These are phyloP conservation scores for Diutina neorugosa DNA, from an alignment of 1,139 yeast genomes.

Conservation along the genomic window DNA sequence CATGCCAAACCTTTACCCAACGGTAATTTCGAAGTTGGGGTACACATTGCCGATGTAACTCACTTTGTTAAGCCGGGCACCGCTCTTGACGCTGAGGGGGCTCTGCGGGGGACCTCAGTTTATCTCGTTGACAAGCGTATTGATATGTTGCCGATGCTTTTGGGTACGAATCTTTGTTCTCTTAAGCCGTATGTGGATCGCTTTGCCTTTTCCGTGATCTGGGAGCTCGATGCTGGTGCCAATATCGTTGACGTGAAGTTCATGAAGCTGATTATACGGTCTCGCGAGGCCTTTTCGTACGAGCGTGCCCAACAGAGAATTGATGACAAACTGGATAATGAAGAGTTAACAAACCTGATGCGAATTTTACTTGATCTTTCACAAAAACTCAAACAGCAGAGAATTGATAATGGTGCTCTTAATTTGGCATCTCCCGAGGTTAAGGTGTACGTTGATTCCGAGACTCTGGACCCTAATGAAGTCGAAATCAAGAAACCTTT, in stretches of 20 bases:
- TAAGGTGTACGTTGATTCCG: constrained; percentile 92
- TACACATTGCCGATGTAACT: constrained; percentile 97
- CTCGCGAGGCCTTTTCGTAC: constrained; percentile 91
- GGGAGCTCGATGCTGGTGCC: constrained; percentile 88
- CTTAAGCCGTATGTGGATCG: constrained; percentile 91
- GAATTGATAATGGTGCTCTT: constrained; percentile 92
- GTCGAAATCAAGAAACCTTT: constrained; percentile 82
- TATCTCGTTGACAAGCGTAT: constrained; percentile 97
- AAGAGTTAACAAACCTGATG: constrained; percentile 84
- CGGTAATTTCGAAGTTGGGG: constrained; percentile 95
- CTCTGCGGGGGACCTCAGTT: constrained; percentile 93
- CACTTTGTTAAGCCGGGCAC: constrained; percentile 93
- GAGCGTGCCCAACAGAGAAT: constrained; percentile 88
- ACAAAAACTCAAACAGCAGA: constrained; percentile 68
- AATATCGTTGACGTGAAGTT: constrained; percentile 72
- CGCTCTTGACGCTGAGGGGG: constrained; percentile 91
- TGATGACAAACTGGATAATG: constrained; percentile 67
- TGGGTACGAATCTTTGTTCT: constrained; percentile 95
- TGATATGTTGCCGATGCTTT: constrained; percentile 93
- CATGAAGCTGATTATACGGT: constrained; percentile 80
- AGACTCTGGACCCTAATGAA: constrained; percentile 92
- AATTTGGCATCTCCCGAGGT: constrained; percentile 97
- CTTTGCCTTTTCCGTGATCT: constrained; percentile 87
- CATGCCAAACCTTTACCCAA: constrained; percentile 80
- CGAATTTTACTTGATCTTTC: constrained; percentile 68